Evolutionary conservation across 1,139 yeast genomes (phyloP).

Genomic region (Keqinozyma sinolaborantium): DNA sequence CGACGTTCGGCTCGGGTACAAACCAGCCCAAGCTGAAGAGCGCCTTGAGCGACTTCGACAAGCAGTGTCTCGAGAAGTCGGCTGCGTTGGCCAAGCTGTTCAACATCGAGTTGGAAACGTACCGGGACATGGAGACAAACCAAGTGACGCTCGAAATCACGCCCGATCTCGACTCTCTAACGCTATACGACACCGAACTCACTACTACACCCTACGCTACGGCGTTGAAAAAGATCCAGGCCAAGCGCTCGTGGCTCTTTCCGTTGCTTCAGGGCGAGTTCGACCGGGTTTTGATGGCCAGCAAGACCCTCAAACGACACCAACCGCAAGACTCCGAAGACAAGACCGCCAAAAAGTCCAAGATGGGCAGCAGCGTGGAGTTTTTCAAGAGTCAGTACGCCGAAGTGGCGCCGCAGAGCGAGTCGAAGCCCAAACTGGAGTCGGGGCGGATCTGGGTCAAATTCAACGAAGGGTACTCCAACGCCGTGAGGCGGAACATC

Average conservation of each 20-base stretch:
- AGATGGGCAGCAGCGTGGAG: slow-evolving; percentile 28
- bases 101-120: slow-evolving; percentile 28
- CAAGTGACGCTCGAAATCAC: slow-evolving; percentile 24
- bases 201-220: slow-evolving; percentile 14
- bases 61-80: slow-evolving; percentile 22
- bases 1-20: slow-evolving; percentile 13
- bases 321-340: slow-evolving; percentile 19
- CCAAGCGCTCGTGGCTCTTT: slow-evolving; percentile 30
- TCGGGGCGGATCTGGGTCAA: slow-evolving; percentile 78
- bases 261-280: slow-evolving; percentile 41
- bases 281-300: slow-evolving; percentile 25
- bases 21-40: slow-evolving; percentile 19
- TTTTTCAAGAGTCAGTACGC: slow-evolving; percentile 41
- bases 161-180: slow-evolving; percentile 36
- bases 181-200: slow-evolving; percentile 21
- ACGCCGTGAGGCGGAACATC: slow-evolving; percentile 85
- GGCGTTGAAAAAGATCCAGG: slow-evolving; percentile 21
- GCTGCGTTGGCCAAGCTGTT: slow-evolving; percentile 24
- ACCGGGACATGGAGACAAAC: slow-evolving; percentile 32
- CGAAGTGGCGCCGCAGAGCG: slow-evolving; percentile 22
- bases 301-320: slow-evolving; percentile 27
- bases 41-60: slow-evolving; percentile 21
- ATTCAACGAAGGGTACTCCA: slow-evolving; percentile 89
- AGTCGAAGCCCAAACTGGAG: slow-evolving; percentile 13
- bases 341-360: slow-evolving; percentile 22